Evolutionary conservation across 179 eudicot genomes (phyloP), one percentile per base, ranked within the genome.

Genomic region (Heliamphora pulchella): DNA sequence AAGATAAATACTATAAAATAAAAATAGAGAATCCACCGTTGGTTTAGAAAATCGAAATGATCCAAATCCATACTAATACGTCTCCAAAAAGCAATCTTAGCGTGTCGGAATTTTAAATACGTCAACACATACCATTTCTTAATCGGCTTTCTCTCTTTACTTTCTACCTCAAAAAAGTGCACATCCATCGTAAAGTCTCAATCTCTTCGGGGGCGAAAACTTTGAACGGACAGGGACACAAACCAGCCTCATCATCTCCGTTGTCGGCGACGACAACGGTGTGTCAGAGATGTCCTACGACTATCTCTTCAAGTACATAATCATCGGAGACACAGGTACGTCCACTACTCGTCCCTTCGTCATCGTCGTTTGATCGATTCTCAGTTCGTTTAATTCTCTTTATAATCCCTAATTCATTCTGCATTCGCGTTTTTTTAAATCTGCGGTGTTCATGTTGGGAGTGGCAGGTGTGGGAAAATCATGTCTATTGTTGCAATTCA

Each of bases 401-500:
- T 61, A 3, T 2, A 63, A 65, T 8, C 44, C 69, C 9, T 22
- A 65, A 9, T 31, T 31, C 1, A 22, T 31, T 31, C 31, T 31
- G 31, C 31, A 31, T 31, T 31, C 31, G 31, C 31, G 31, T 31
- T 31, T 31, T 14, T 71, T 73, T 0, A 43, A 48, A n/a, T 51
- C 13, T 15, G 63, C 55, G 64, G 18, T 51, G 15, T 9, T 4
- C 7, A 6, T 10, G 2, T 39, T 63, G 18, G 67, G 67, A 22
- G 8, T 63, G 44, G n/a, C 80, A 89, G 94, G 97, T 70, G 97
- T 92, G 31, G 94, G 94, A 64, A 92, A 92, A 81, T 92, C 94
- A 48, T 91, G 97, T 82, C 77, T 92, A 78, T 47, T 92, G 81
- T 80, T 92, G 88, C 97, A 92, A 82, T 92, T 92, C 65, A 92